Evolutionary conservation across 495 filamentous ascomycete genomes (phyloP).

Genomic region (Tuber aestivum): DNA sequence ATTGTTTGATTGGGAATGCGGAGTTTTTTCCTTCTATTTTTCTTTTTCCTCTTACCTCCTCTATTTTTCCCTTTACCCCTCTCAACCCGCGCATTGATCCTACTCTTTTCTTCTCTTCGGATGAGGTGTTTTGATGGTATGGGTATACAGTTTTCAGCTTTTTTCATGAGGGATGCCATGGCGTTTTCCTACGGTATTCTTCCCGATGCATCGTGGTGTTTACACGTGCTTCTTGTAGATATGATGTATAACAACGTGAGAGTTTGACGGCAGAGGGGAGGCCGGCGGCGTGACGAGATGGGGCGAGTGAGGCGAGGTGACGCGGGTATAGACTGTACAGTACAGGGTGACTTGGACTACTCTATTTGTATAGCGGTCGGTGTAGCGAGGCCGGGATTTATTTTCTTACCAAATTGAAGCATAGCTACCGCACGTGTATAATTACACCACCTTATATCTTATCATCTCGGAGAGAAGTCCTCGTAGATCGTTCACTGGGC

Average conservation of each 20-base stretch:
- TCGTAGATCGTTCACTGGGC: background rate
- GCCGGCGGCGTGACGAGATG: background rate
- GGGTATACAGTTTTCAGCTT: conserved; percentile 2
- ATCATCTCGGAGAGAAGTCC: background rate
- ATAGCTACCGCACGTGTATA: background rate
- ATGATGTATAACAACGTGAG: conserved; percentile 4
- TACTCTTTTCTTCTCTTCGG: background rate
- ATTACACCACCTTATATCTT: background rate
- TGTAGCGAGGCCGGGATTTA: background rate
- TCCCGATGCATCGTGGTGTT: conserved; percentile 2
- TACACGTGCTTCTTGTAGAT: conserved; percentile 2
- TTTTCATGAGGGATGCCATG: conserved; percentile 7
- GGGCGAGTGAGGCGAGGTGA: background rate
- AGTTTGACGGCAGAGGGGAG: background rate
- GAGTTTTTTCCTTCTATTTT: conserved; percentile 11
- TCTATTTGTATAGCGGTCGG: background rate
- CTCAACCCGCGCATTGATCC: background rate
- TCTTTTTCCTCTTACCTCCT: conserved; percentile 8
- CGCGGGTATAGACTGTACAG: background rate
- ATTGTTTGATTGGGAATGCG: conserved; percentile 2
- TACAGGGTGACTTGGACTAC: background rate
- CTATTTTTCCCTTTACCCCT: background rate
- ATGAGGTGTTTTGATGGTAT: background rate
- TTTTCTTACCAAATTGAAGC: background rate
- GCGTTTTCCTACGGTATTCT: conserved; percentile 1